phyloP scores from a whole-genome alignment of 179 eudicot genomes.

The Monotropa hypopitys region DNA sequence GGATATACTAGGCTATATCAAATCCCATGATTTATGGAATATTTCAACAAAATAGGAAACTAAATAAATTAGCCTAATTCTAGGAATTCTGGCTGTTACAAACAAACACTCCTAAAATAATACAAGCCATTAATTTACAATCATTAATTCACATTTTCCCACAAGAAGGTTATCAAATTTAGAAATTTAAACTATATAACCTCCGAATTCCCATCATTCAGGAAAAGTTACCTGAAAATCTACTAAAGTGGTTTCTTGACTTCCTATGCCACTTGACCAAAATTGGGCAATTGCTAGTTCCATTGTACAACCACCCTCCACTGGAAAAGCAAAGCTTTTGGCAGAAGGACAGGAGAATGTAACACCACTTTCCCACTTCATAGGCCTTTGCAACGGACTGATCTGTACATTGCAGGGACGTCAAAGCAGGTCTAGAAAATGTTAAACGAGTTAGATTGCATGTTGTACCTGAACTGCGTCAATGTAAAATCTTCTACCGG shows the following conservation, averaged over 20 bases:
- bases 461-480: slow-evolving; percentile 74
- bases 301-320: slow-evolving; percentile 85
- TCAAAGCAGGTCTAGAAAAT: slow-evolving; percentile 13
- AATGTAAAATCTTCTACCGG: slow-evolving; percentile 72
- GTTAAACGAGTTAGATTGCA: background rate
- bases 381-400: slow-evolving; percentile 82
- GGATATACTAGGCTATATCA: too few species aligned
- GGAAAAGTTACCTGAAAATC: slow-evolving; percentile 69
- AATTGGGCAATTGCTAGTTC: slow-evolving; percentile 90
- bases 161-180: too few species aligned
- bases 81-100: too few species aligned
- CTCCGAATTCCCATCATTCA: background rate
- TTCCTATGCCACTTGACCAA: slow-evolving; percentile 98
- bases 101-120: too few species aligned
- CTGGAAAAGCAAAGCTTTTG: slow-evolving; percentile 70
- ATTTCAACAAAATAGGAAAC: too few species aligned
- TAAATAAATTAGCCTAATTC: too few species aligned
- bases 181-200: background rate
- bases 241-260: slow-evolving; percentile 59
- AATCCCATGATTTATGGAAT: too few species aligned
- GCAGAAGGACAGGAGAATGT: slow-evolving; percentile 85
- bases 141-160: too few species aligned
- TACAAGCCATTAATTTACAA: too few species aligned
- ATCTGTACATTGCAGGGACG: slow-evolving; percentile 36
- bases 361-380: slow-evolving; percentile 76